These are phyloP conservation scores for Acer campestre DNA, from an alignment of 345 rosid genomes.

Conservation along the genomic window DNA sequence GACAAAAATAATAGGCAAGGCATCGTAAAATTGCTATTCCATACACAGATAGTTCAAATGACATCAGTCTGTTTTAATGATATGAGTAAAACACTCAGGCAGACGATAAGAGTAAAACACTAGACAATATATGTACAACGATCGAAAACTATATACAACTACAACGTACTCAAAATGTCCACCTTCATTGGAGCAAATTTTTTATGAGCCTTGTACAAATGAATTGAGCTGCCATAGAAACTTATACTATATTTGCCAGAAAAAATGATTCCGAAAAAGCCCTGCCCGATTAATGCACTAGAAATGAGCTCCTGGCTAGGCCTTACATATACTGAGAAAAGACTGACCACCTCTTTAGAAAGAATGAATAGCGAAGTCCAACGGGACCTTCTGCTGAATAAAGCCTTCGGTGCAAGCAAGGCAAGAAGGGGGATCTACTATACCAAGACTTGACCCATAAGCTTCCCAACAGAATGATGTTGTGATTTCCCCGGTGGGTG, in stretches of 20 bases:
- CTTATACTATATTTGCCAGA: neutral
- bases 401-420: constrained; percentile 37
- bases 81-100: too few species aligned
- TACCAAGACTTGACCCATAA: constrained; percentile 59
- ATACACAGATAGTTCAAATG: too few species aligned
- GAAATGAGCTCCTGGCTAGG: neutral
- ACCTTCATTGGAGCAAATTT: neutral
- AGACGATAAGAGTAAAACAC: neutral
- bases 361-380: constrained; percentile 27
- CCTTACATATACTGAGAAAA: neutral
- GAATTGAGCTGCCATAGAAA: neutral
- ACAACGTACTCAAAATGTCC: neutral
- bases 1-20: too few species aligned
- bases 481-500: constrained; percentile 35
- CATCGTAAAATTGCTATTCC: too few species aligned
- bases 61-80: too few species aligned
- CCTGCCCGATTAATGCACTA: neutral
- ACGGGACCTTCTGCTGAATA: constrained; percentile 45
- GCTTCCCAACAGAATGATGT: constrained; percentile 84
- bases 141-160: neutral
- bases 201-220: neutral
- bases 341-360: constrained; percentile 28
- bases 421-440: constrained; percentile 65
- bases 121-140: neutral
- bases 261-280: neutral